Evolutionary conservation across 2,329 filamentous ascomycete genomes (phyloP).

Genomic region (Aspergillus piperis): DNA sequence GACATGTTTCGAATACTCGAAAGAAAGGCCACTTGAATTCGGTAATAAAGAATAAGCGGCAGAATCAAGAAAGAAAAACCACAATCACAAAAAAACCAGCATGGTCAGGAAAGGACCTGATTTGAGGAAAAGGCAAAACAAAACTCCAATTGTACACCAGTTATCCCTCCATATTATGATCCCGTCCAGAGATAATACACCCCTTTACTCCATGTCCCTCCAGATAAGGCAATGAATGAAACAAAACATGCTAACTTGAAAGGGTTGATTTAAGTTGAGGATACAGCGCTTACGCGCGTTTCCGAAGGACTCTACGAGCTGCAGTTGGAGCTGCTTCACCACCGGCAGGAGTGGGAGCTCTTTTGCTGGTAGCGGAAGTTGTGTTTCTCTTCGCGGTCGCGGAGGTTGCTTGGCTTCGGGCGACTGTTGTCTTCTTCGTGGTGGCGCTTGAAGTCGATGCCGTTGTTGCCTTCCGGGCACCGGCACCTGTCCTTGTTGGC

Average conservation of each 20-base stretch:
- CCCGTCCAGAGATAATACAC: not conserved
- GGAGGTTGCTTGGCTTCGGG: slow-evolving; percentile 35
- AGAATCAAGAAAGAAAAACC: not conserved
- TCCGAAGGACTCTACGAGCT: slow-evolving; percentile 44
- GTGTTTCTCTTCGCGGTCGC: slow-evolving; percentile 39
- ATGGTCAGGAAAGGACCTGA: not conserved
- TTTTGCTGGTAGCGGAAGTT: slow-evolving; percentile 33
- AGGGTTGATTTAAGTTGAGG: not conserved
- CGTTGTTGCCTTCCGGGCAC: slow-evolving; percentile 33
- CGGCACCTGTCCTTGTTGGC: slow-evolving; percentile 29
- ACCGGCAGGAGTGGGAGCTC: slow-evolving; percentile 33
- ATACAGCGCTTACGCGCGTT: slow-evolving; percentile 32
- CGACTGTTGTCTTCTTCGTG: slow-evolving; percentile 32
- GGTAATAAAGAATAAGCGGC: no score
- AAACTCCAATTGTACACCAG: not conserved
- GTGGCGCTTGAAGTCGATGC: slow-evolving; percentile 27
- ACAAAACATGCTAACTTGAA: not conserved
- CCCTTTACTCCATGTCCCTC: not conserved
- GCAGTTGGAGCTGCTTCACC: slow-evolving; percentile 35
- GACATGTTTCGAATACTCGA: no score
- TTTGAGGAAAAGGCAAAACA: not conserved
- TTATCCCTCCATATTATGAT: not conserved
- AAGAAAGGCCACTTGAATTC: no score
- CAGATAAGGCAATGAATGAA: not conserved
- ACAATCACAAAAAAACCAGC: not conserved